Base-by-base conservation (phyloP, 768 basidiomycete species). In the Cystofilobasidium bisporidii region DNA sequence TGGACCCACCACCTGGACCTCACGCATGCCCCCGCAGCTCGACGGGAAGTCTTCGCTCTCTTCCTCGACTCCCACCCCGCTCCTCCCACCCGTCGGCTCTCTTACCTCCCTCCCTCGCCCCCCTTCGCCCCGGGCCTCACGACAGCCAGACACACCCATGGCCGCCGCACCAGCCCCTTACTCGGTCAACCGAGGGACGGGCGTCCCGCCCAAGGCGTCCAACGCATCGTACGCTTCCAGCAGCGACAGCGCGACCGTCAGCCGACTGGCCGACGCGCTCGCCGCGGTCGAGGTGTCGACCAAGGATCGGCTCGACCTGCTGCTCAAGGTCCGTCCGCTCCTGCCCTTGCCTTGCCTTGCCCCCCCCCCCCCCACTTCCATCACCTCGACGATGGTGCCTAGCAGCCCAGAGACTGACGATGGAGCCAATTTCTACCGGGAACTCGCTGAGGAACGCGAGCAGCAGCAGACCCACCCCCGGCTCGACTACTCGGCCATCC, bases 401-500 rank as follows among this genome's bases (percentile, higher is more conserved):
- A n/a, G n/a, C n/a, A n/a, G n/a, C n/a, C n/a, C n/a, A n/a, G n/a
- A n/a, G n/a, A n/a, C n/a, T n/a, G n/a, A n/a, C n/a, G n/a, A n/a
- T n/a, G n/a, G n/a, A n/a, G n/a, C n/a, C n/a, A n/a, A n/a, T n/a
- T n/a, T n/a, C n/a, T n/a, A n/a, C n/a, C n/a, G n/a, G n/a, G n/a
- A n/a, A n/a, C 40, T 41, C 10, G 40, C 40, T 41, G 40, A 41
- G 40, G 40, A 41, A 41, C 10, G 40, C 17, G 24, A 28, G 53
- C 30, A 56, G 53, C 28, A 17, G 28, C 53, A 32, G 9, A 32
- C 53, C 8, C 53, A 56, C 18, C 53, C 53, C 12, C 30, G 32
- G 30, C 53, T 56, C 30, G 53, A 56, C 53, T 56, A 56, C 30
- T 14, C 53, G 53, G 53, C 53, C 53, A 56, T 56, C 53, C 30